Base-by-base conservation (phyloP, 768 basidiomycete genomes). In the Boletus subparvulus region DNA sequence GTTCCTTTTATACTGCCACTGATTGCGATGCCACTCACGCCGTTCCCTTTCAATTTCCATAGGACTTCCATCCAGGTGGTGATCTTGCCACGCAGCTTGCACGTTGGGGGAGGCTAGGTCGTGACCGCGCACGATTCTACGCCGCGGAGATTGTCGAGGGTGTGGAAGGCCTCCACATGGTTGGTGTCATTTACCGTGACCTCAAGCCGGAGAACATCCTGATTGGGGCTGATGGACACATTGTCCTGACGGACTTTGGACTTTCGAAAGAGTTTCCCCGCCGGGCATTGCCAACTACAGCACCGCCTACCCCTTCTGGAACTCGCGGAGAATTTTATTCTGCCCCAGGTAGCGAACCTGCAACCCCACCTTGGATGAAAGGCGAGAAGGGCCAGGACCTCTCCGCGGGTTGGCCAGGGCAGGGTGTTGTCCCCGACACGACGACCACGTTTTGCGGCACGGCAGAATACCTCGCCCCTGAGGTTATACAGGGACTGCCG, bases 71-170 rank as follows among this genome's bases (percentile, higher is more conserved):
- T 67, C 90, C 92, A 56, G 94, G 94, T 40, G 94, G 97, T 53
- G 97, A 99, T 70, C 81, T 99, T 40, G 97, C 96, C 12, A 98
- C 97, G 28, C 97, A 98, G 73, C 87, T 99, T 58, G 93, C 94
- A 43, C 84, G 95, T 39, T 95, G 94, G 92, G 94, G 96, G 14
- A 83, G 92, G 43, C 77, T 99, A 7, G 97, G 97, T 3, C 84
- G 92, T 19, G 93, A 97, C 66, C 85, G 97, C 35, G 94, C 96
- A 24, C 82, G 97, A 19, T 99, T 99, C 77, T 99, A 98, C 67
- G 92, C 94, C 32, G 92, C 93, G 19, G 97, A 99, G 72, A 96
- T 99, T 54, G 92, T 94, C 11, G 94, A 98, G 66, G 97, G 96
- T 47, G 86, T 96, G 35, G 94, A 97, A 74, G 94, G 94, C 39